Evolutionary conservation across 352 stramenopile species (phyloP).

Genomic region (Bremia lactucae): DNA sequence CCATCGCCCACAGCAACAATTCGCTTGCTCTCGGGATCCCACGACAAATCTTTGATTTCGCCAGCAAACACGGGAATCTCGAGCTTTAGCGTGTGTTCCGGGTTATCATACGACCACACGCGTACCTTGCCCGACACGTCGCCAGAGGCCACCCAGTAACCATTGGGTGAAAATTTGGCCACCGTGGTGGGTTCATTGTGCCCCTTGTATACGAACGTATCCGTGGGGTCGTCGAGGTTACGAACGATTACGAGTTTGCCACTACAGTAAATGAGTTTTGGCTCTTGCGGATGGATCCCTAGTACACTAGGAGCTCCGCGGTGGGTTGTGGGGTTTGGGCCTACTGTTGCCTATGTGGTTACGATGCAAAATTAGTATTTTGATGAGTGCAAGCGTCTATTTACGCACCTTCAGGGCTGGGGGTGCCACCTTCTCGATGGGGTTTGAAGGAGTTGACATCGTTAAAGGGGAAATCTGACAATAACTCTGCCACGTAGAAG

Average conservation of each 20-base stretch:
- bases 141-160: conserved; percentile 90
- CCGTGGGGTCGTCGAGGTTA: conserved; percentile 70
- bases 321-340: conserved; percentile 60
- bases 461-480: no score
- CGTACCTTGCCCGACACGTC: conserved; percentile 88
- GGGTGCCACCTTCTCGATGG: conserved; percentile 51
- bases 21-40: conserved; percentile 93
- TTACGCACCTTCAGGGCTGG: conserved; percentile 23
- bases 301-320: conserved; percentile 61
- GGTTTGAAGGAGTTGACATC: conserved; percentile 50
- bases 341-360: conserved; percentile 34
- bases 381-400: neutral
- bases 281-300: conserved; percentile 73
- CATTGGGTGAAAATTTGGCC: conserved; percentile 90
- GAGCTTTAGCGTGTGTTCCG: conserved; percentile 93
- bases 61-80: conserved; percentile 85
- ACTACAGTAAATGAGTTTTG: conserved; percentile 87
- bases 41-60: conserved; percentile 90
- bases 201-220: conserved; percentile 92
- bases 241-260: conserved; percentile 88
- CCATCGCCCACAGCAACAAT: conserved; percentile 86
- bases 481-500: no score
- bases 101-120: conserved; percentile 95
- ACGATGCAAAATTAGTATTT: neutral
- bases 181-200: conserved; percentile 88